Conservation (phyloP, 1,284 basidiomycete genomes). For the Apiotrichum porosum region DNA sequence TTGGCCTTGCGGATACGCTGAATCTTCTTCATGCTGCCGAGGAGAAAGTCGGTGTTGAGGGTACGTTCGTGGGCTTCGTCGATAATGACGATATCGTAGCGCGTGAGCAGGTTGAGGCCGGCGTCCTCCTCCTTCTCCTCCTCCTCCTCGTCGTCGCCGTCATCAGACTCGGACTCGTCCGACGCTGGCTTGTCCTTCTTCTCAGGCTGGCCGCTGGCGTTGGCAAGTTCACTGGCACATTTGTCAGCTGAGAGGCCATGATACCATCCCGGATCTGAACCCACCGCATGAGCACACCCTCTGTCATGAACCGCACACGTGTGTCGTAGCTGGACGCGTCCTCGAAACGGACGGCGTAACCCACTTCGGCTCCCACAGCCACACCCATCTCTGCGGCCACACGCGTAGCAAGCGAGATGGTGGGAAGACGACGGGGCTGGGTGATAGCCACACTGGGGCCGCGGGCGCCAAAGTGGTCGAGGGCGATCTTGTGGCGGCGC, state of each 20-base stretch:
- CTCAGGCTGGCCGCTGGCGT: constrained; percentile 10
- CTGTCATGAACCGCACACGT: constrained; percentile 89
- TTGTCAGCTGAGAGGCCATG: neutral
- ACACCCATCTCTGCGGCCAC: constrained; percentile 80
- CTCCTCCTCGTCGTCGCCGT: neutral
- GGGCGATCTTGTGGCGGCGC: constrained; percentile 50
- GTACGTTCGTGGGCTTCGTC: constrained; percentile 98
- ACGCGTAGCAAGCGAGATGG: constrained; percentile 82
- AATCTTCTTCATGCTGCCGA: constrained; percentile 86
- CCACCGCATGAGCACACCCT: constrained; percentile 84
- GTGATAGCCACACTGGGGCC: constrained; percentile 76
- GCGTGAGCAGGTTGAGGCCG: constrained; percentile 57
- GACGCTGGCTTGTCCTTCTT: neutral
- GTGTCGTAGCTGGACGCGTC: constrained; percentile 64
- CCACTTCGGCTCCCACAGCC: constrained; percentile 67
- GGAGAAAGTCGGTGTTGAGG: constrained; percentile 87
- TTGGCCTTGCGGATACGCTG: constrained; percentile 61
- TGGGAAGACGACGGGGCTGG: constrained; percentile 89
- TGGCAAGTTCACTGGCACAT: constrained; percentile 21
- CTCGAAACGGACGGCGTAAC: constrained; percentile 95
- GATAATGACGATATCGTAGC: constrained; percentile 85
- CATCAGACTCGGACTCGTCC: neutral
- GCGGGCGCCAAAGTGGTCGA: constrained; percentile 37
- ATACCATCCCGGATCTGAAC: too few relatives aligned
- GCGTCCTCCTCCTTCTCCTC: neutral